These are phyloP conservation scores for Exophiala sp. DNA, from an alignment of 2,329 filamentous ascomycete species.

Conservation along the genomic window DNA sequence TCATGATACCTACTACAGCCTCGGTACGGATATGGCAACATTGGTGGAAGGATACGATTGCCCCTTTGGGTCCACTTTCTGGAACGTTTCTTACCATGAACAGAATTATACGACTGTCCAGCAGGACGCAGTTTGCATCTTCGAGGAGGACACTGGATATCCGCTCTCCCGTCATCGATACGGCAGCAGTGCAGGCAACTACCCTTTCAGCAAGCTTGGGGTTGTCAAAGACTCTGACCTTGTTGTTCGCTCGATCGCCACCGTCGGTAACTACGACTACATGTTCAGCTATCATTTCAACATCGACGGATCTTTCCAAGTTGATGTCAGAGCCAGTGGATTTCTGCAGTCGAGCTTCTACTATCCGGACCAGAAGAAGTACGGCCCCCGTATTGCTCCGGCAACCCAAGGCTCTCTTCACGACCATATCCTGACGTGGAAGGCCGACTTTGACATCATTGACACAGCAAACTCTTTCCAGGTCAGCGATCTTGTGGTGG, in stretches of 20 bases:
- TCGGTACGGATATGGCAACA: slow-evolving; percentile 29
- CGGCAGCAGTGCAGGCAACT: slow-evolving; percentile 6
- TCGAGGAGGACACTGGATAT: slow-evolving; percentile 23
- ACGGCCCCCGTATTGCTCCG: slow-evolving; percentile 35
- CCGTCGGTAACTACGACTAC: slow-evolving; percentile 53
- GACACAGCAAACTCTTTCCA: slow-evolving; percentile 36
- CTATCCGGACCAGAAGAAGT: slow-evolving; percentile 32
- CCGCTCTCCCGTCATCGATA: slow-evolving; percentile 33
- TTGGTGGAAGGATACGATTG: slow-evolving; percentile 31
- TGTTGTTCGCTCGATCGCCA: slow-evolving; percentile 43
- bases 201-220: slow-evolving; percentile 9
- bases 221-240: slow-evolving; percentile 32
- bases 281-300: slow-evolving; percentile 47
- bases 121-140: slow-evolving; percentile 24
- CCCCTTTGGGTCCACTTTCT: slow-evolving; percentile 19
- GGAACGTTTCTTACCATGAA: slow-evolving; percentile 10
- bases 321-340: slow-evolving; percentile 44
- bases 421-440: slow-evolving; percentile 37
- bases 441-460: slow-evolving; percentile 36
- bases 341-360: slow-evolving; percentile 30
- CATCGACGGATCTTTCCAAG: slow-evolving; percentile 47
- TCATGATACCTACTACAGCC: slow-evolving; percentile 32
- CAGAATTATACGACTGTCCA: slow-evolving; percentile 8
- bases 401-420: slow-evolving; percentile 34
- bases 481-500: slow-evolving; percentile 36